Base-by-base conservation (phyloP, 768 basidiomycete genomes). In the Suillus bovinus region DNA sequence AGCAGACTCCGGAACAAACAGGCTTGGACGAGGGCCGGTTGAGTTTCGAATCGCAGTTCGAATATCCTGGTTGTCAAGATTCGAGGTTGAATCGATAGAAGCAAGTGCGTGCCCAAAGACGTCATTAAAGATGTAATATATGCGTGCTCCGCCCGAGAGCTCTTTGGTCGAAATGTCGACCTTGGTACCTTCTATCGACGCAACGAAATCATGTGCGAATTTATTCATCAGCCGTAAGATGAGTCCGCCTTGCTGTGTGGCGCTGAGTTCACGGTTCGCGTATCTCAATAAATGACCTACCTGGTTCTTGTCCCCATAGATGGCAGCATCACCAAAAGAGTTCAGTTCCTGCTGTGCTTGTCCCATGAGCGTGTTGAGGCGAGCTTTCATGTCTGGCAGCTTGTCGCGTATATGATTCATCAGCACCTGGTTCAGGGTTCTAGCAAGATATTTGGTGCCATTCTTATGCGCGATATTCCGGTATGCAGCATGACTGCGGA, bases 61-160 rank as follows among this genome's bases (percentile, higher is more conserved):
- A 71, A 99, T 99, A 72, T 99, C 97, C 68, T 92, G 90, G 63
- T 91, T 88, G 62, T 95, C 94, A 60, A 99, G 82, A 71, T 96
- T 96, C 54, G 87, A 83, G 16, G 94, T 94, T 1, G 97, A 89
- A 71, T 99, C 91, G 69, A 99, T 93, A 7, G 86, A 89, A 60
- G 87, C 84, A 8, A 99, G 86, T 1, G 96, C 97, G 58, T 90
- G 83, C 2, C 97, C 97, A 71, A 99, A 99, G 59, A 99, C 86
- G 70, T 99, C 97, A 73, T 99, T 94, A 84, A 99, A 99, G 73
- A 99, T 99, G 79, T 99, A 99, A 77, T 99, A 99, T 77, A 99
- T 94, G 59, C 97, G 86, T 27, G 97, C 97, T 52, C 97, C 97
- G 46, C 97, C 97, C 7, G 93, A 98, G 17, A 99, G 87, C 73